Evolutionary conservation across 768 basidiomycete genomes (phyloP).

Genomic region (Cantharellus anzutake): DNA sequence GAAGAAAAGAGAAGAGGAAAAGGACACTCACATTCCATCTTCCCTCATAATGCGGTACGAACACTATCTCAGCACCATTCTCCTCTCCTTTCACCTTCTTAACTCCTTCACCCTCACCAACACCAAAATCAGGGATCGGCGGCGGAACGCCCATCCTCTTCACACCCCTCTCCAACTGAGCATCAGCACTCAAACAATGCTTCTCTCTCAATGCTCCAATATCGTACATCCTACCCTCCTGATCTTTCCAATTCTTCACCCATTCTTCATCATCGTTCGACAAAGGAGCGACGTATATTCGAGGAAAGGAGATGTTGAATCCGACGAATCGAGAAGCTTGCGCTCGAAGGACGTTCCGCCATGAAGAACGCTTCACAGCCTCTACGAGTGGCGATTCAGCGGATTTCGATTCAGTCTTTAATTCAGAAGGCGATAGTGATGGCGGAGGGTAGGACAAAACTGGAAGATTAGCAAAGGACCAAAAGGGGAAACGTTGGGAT

Average conservation of each 20-base stretch:
- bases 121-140: background rate
- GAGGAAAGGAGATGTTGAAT: constrained; percentile 12
- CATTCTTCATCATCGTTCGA: constrained; percentile 14
- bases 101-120: too few relatives aligned
- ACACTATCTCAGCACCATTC: constrained; percentile 17
- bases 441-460: constrained; percentile 4
- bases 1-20: background rate
- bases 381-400: constrained; percentile 2
- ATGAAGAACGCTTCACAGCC: constrained; percentile 11
- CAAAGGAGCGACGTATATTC: constrained; percentile 16
- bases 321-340: constrained; percentile 12
- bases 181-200: constrained; percentile 19
- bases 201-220: constrained; percentile 8
- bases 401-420: background rate
- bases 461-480: constrained; percentile 9
- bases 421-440: background rate
- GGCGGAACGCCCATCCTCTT: constrained; percentile 13
- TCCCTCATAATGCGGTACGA: constrained; percentile 17
- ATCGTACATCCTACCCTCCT: background rate
- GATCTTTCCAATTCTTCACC: constrained; percentile 11
- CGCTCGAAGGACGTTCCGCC: constrained; percentile 16
- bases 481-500: constrained; percentile 12
- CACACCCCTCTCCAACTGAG: constrained; percentile 16
- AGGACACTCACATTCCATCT: constrained; percentile 6
- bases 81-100: background rate